Percentiles rank a stretch among this genome's conserved stretches.
Conservation (phyloP, 768 basidiomycete species). For the Auriscalpium orientale region DNA sequence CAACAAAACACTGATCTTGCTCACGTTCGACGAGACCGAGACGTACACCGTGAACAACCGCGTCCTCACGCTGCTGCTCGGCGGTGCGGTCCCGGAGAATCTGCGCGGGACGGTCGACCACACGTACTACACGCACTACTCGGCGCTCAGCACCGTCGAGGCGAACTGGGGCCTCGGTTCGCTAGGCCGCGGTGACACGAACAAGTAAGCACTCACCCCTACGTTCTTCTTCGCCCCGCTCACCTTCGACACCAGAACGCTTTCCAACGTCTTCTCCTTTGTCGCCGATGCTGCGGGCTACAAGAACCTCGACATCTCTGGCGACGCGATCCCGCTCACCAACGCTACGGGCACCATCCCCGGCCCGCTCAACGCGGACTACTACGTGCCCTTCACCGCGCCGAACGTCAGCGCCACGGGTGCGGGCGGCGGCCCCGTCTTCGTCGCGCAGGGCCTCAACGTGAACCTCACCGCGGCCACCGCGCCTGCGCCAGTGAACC, state of each 20-base stretch:
- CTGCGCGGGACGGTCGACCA: slow-evolving; percentile 39
- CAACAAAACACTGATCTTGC: slow-evolving; percentile 44
- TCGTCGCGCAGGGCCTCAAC: slow-evolving; percentile 29
- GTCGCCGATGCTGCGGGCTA: slow-evolving; percentile 43
- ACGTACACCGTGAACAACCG: slow-evolving; percentile 36
- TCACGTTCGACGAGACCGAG: slow-evolving; percentile 59
- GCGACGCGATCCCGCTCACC: slow-evolving; percentile 23
- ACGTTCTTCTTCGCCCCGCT: not conserved
- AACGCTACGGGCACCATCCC: slow-evolving; percentile 36
- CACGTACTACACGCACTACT: slow-evolving; percentile 58
- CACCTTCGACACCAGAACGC: slow-evolving; percentile 11
- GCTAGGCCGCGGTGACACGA: slow-evolving; percentile 51
- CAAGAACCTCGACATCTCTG: slow-evolving; percentile 27
- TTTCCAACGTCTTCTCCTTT: slow-evolving; percentile 44
- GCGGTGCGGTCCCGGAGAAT: slow-evolving; percentile 35
- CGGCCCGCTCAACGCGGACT: slow-evolving; percentile 34
- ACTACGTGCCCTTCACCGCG: slow-evolving; percentile 38
- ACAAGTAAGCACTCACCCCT: slow-evolving; percentile 25
- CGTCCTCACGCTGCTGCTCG: slow-evolving; percentile 38
- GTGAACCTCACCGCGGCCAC: slow-evolving; percentile 23
- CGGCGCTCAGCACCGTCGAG: slow-evolving; percentile 45
- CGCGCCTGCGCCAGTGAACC: slow-evolving; percentile 29
- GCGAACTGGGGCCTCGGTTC: slow-evolving; percentile 56
- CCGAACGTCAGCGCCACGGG: slow-evolving; percentile 32
- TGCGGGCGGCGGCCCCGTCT: slow-evolving; percentile 37